Conservation (phyloP, 352 stramenopile species). For the Blastocystis sp. region DNA sequence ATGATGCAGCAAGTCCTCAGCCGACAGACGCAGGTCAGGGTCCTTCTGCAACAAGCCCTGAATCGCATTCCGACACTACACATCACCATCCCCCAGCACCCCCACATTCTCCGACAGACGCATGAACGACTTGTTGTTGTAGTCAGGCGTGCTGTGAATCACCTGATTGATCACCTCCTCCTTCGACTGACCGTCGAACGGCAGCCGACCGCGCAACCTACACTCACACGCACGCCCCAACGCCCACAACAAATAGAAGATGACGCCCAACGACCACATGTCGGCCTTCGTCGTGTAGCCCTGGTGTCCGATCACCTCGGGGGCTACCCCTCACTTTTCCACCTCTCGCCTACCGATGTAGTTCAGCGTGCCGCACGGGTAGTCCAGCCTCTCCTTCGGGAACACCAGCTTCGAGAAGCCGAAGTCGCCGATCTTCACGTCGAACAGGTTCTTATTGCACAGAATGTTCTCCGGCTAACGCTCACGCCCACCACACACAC, state of each 20-base stretch:
- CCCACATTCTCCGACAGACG: conserved; percentile 75
- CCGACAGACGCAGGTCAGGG: conserved; percentile 81
- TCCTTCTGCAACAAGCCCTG: conserved; percentile 77
- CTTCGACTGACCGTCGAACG: conserved; percentile 88
- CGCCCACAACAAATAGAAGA: conserved; percentile 85
- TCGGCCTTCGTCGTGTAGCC: conserved; percentile 88
- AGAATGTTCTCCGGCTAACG: conserved; percentile 82
- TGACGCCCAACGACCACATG: conserved; percentile 90
- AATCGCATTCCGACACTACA: conserved; percentile 68
- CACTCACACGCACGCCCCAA: background rate
- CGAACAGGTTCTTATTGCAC: conserved; percentile 79
- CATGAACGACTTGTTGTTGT: conserved; percentile 78
- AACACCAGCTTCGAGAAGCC: conserved; percentile 88
- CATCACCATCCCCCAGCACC: background rate
- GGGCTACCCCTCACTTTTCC: conserved; percentile 79
- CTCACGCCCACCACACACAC: background rate
- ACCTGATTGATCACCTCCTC: conserved; percentile 90
- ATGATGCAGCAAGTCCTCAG: conserved; percentile 83
- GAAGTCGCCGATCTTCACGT: conserved; percentile 86
- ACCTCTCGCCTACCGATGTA: conserved; percentile 78
- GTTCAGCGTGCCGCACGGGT: conserved; percentile 88
- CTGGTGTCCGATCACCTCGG: conserved; percentile 85
- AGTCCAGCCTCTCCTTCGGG: conserved; percentile 89
- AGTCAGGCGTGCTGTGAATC: conserved; percentile 84
- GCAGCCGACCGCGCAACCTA: conserved; percentile 82